Conservation (phyloP, 768 basidiomycete species). For the Coprinellus aureogranulatus region DNA sequence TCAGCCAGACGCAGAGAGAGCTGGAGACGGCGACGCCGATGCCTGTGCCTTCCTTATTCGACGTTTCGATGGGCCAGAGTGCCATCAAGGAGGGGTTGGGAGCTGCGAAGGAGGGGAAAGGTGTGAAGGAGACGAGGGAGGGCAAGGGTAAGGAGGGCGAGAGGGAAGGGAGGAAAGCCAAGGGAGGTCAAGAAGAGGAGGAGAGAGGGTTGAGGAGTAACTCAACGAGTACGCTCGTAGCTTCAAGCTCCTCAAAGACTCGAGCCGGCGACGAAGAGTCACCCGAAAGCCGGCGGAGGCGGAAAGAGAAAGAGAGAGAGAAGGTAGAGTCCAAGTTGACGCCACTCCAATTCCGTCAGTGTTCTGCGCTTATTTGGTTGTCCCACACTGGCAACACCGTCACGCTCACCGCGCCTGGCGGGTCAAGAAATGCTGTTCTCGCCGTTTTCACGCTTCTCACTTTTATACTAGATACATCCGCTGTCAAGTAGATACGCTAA, state of each 20-base stretch:
- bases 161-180: no score
- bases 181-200: no score
- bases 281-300: background rate
- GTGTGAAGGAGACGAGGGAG: no score
- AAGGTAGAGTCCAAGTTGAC: slow-evolving; percentile 21
- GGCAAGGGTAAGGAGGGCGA: no score
- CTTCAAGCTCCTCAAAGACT: background rate
- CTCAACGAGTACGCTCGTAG: slow-evolving; percentile 1
- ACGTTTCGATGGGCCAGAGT: background rate
- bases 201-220: no score
- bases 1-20: slow-evolving; percentile 20
- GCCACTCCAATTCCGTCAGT: slow-evolving; percentile 25
- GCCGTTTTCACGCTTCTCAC: background rate
- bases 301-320: slow-evolving; percentile 17
- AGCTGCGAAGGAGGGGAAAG: no score
- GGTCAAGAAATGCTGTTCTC: background rate
- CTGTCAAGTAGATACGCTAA: background rate
- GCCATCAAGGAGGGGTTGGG: background rate
- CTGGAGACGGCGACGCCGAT: slow-evolving; percentile 11
- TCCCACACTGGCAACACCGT: background rate
- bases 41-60: background rate
- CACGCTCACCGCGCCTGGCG: background rate
- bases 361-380: slow-evolving; percentile 15
- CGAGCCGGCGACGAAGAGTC: background rate
- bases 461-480: background rate